A percentile compares a stretch with the other conserved stretches of the same genome.
Conservation (phyloP, 148 eudicot species). For the Amaranthus hypochondriacus region DNA sequence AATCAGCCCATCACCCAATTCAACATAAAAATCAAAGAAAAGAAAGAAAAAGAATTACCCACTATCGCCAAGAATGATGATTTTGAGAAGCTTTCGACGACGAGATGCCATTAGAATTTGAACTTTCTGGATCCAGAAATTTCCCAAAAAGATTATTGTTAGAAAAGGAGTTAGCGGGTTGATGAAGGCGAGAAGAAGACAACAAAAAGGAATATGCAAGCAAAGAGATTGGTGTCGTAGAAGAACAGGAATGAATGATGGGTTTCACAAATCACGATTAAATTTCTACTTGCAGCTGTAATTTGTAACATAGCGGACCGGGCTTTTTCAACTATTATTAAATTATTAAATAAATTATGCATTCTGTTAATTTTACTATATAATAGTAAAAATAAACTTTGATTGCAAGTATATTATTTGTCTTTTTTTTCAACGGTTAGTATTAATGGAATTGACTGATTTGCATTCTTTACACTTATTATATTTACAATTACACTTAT, state of each 20-base stretch:
- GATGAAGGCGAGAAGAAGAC: background rate
- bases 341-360: no score
- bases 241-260: background rate
- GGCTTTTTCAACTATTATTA: background rate
- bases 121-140: background rate
- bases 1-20: conserved; percentile 14
- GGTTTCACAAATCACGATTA: background rate
- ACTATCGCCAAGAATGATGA: conserved; percentile 69
- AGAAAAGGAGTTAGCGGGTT: background rate
- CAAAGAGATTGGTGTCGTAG: conserved; percentile 8
- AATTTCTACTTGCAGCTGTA: conserved; percentile 13
- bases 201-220: conserved; percentile 14
- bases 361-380: no score
- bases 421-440: no score
- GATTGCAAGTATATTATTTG: no score
- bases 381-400: no score
- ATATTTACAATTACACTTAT: no score
- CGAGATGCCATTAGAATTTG: conserved; percentile 52
- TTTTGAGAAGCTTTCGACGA: conserved; percentile 64
- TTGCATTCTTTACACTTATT: no score
- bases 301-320: background rate
- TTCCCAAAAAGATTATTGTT: background rate
- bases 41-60: conserved; percentile 32
- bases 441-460: no score
- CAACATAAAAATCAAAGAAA: background rate